A percentile compares a stretch with the other conserved stretches of the same genome.
Conservation (phyloP, 2,329 filamentous ascomycete genomes). For the Gyromitra esculenta region DNA sequence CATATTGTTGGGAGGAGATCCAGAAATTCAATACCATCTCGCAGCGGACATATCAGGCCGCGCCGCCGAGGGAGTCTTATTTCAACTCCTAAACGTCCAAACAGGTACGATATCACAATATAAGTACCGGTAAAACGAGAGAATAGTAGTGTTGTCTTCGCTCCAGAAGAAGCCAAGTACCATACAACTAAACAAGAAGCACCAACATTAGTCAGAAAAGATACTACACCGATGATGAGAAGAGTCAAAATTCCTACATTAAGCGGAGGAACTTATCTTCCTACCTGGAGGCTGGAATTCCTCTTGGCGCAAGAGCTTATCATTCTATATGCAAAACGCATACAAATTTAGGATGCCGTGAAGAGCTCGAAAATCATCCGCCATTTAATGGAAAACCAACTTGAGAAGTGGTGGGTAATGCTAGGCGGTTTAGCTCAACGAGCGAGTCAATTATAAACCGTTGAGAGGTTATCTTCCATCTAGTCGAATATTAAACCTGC, state of each 20-base stretch:
- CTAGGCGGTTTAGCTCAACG: no score
- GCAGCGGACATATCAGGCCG: not conserved
- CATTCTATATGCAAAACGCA: no score
- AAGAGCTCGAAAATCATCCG: no score
- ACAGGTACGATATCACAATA: not conserved
- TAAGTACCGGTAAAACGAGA: not conserved
- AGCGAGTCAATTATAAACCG: no score
- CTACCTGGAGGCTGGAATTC: no score
- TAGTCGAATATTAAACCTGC: not conserved
- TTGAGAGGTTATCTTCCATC: not conserved
- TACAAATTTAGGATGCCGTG: no score
- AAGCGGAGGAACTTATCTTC: no score
- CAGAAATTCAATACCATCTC: not conserved
- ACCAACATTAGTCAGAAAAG: not conserved
- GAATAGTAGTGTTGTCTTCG: conserved; percentile 20
- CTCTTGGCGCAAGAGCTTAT: no score
- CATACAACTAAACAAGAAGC: conserved; percentile 14
- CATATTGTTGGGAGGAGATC: not conserved
- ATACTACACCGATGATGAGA: no score
- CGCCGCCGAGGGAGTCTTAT: not conserved
- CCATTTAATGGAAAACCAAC: no score
- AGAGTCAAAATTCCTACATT: no score
- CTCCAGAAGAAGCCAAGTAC: not conserved
- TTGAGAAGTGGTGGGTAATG: no score
- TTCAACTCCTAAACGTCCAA: not conserved